Evolutionary conservation across 208 protist genomes (phyloP).

Genomic region (Acanthamoeba healyi): DNA sequence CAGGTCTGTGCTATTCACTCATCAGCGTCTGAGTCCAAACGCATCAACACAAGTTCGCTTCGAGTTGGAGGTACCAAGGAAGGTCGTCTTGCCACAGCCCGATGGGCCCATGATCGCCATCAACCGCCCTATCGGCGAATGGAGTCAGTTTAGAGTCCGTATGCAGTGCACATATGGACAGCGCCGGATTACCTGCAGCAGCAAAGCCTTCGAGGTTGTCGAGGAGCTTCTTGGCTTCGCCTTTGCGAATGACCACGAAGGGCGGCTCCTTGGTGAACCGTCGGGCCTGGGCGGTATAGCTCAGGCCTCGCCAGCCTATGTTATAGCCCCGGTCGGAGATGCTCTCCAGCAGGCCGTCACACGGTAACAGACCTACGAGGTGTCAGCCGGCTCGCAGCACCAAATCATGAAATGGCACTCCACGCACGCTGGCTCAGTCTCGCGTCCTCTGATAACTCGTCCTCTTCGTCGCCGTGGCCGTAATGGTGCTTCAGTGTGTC

Average conservation of each 20-base stretch:
- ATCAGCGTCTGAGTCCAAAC: background rate
- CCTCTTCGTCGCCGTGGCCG: too few species aligned
- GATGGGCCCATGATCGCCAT: constrained; percentile 82
- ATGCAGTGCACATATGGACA: background rate
- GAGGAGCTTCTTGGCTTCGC: background rate
- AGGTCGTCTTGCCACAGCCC: constrained; percentile 46
- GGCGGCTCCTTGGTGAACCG: background rate
- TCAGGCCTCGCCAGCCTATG: background rate
- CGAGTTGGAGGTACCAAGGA: constrained; percentile 5
- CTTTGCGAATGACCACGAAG: background rate
- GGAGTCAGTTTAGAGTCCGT: too few species aligned
- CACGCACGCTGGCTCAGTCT: background rate
- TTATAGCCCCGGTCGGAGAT: constrained; percentile 35
- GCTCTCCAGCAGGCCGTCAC: constrained; percentile 30
- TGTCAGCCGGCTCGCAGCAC: too few species aligned
- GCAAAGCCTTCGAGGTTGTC: constrained; percentile 59
- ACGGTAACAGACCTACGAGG: background rate
- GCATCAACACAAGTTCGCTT: background rate
- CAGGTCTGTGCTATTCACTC: background rate
- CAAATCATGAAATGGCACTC: too few species aligned
- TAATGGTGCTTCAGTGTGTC: too few species aligned
- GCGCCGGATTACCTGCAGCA: background rate
- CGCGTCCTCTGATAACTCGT: background rate
- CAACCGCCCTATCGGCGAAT: constrained; percentile 60
- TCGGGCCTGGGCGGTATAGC: constrained; percentile 1